phyloP scores from a whole-genome alignment of 1,284 basidiomycete genomes.

The Cryptococcus neoformans region DNA sequence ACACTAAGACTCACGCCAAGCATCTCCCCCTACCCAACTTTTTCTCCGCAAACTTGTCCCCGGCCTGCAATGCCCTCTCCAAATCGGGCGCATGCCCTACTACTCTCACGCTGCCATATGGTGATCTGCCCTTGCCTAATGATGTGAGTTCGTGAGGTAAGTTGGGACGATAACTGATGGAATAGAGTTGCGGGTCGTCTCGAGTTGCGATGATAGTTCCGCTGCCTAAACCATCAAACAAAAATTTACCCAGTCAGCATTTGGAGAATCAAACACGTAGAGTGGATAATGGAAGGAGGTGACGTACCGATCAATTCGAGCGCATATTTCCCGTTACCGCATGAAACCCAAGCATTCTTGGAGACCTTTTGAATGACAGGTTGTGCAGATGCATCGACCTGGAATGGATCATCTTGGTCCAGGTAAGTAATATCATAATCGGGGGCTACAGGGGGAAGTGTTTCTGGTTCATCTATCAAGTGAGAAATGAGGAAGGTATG shows the following conservation, averaged over 20 bases:
- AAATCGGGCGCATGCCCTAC: conserved; percentile 30
- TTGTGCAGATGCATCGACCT: conserved; percentile 17
- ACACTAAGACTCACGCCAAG: conserved; percentile 1
- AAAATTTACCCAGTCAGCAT: too few species aligned
- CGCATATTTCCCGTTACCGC: conserved; percentile 69
- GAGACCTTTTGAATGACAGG: conserved; percentile 55
- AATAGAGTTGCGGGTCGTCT: too few species aligned
- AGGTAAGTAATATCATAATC: conserved; percentile 61
- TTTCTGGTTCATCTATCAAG: background rate
- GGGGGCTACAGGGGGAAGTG: conserved; percentile 43
- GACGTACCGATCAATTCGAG: conserved; percentile 65
- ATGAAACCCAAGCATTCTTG: conserved; percentile 61
- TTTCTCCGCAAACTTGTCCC: conserved; percentile 38
- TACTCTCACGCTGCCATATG: conserved; percentile 12
- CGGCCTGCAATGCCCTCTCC: conserved; percentile 48
- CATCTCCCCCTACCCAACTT: conserved; percentile 18
- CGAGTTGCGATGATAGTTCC: background rate
- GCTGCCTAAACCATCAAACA: background rate
- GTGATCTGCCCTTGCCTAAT: conserved; percentile 8
- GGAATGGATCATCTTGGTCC: conserved; percentile 77
- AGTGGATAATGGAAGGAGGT: background rate
- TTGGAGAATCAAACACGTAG: too few species aligned
- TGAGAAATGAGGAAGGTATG: too few species aligned
- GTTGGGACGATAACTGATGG: conserved; percentile 16
- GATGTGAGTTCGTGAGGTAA: conserved; percentile 12